Conservation (phyloP, 768 basidiomycete genomes). For the Amanita phalloides region DNA sequence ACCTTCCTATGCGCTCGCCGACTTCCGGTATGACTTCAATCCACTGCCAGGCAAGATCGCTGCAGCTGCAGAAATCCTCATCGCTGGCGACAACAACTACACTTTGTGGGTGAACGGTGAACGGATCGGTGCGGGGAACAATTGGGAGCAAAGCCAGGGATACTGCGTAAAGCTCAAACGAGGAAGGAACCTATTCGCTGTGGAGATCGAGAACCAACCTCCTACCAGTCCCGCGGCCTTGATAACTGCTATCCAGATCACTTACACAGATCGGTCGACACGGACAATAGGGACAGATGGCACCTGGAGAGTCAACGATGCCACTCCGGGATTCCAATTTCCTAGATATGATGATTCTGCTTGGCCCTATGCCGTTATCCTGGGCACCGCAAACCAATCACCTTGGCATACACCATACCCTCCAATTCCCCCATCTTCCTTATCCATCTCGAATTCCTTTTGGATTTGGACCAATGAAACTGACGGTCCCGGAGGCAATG, state of each 20-base stretch:
- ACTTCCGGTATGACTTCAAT: constrained; percentile 18
- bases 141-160: constrained; percentile 13
- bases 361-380: constrained; percentile 18
- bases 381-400: constrained; percentile 10
- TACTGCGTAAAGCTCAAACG: constrained; percentile 19
- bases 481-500: neutral
- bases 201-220: constrained; percentile 13
- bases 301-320: constrained; percentile 16
- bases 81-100: constrained; percentile 17
- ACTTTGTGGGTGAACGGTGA: constrained; percentile 20
- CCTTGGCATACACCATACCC: constrained; percentile 6
- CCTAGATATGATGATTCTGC: constrained; percentile 18
- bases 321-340: constrained; percentile 17
- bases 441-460: constrained; percentile 13
- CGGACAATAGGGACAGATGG: constrained; percentile 19
- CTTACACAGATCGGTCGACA: constrained; percentile 20
- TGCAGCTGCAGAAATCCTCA: constrained; percentile 19
- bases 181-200: constrained; percentile 21
- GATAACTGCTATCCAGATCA: constrained; percentile 19
- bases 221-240: constrained; percentile 17
- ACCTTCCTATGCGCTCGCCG: constrained; percentile 13
- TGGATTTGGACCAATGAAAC: constrained; percentile 25
- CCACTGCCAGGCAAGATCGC: constrained; percentile 15
- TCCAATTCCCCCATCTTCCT: constrained; percentile 11
- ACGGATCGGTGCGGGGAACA: constrained; percentile 12